Evolutionary conservation across 2,329 filamentous ascomycete genomes (phyloP).

Genomic region (Dryadomyces quercivorus): DNA sequence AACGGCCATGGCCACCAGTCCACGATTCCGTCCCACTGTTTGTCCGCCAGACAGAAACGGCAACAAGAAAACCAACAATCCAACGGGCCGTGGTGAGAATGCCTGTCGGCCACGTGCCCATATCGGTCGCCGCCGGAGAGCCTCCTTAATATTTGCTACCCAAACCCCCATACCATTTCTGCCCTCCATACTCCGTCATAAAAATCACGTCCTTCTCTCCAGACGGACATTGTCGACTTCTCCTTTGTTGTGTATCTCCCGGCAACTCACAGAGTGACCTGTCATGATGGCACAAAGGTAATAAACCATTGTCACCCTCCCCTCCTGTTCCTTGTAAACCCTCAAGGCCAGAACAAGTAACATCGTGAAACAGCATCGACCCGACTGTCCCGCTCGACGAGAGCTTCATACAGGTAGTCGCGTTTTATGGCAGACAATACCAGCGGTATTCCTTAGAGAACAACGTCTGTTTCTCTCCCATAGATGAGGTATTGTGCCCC

Average conservation of each 20-base stretch:
- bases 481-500: conserved; percentile 50
- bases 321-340: neutral
- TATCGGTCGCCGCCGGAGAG: conserved; percentile 5
- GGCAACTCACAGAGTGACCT: neutral
- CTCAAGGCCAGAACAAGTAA: conserved; percentile 1
- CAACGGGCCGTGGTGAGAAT: conserved; percentile 3
- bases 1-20: conserved; percentile 6
- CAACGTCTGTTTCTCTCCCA: conserved; percentile 52
- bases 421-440: conserved; percentile 50
- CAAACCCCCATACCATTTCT: neutral
- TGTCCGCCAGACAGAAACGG: neutral
- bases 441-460: conserved; percentile 56
- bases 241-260: neutral
- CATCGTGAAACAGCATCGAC: conserved; percentile 25
- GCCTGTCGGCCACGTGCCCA: conserved; percentile 7
- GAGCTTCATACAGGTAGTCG: conserved; percentile 44
- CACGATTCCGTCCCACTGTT: conserved; percentile 6
- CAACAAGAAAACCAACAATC: neutral
- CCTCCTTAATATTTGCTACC: conserved; percentile 6
- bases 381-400: conserved; percentile 43
- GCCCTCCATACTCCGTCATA: neutral
- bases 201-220: neutral
- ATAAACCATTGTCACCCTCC: neutral
- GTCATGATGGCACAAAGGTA: conserved; percentile 9
- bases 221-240: neutral